Evolutionary conservation across 345 rosid genomes (phyloP).

Genomic region (Salix koriyanagi): DNA sequence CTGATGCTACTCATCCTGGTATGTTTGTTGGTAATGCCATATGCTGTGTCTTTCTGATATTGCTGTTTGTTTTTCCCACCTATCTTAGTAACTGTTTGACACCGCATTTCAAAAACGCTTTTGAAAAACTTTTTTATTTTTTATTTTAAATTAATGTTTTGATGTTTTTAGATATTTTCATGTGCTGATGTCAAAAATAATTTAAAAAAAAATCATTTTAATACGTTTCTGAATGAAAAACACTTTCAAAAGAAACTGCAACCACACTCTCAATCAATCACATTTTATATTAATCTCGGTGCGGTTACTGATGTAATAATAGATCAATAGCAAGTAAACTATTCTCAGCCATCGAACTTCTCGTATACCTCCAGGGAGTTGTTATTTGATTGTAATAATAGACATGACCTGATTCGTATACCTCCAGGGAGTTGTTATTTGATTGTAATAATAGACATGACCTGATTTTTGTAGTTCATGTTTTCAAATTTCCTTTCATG

Average conservation of each 20-base stretch:
- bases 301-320: background rate
- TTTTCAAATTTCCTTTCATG: background rate
- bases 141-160: too few relatives aligned
- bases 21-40: background rate
- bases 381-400: background rate
- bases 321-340: background rate
- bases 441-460: background rate
- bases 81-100: background rate
- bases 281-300: background rate
- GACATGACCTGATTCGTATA: background rate
- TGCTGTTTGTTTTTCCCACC: background rate
- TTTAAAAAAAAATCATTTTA: too few relatives aligned
- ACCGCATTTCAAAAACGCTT: too few relatives aligned
- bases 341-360: too few relatives aligned
- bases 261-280: background rate
- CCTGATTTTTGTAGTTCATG: background rate
- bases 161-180: too few relatives aligned
- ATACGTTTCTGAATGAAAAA: too few relatives aligned
- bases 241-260: too few relatives aligned
- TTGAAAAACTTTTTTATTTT: too few relatives aligned
- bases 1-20: constrained; percentile 59
- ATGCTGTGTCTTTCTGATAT: background rate
- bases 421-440: background rate
- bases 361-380: background rate
- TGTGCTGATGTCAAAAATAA: too few relatives aligned